Conservation (phyloP, 345 rosid species). For the Leavenworthia alabamica region DNA sequence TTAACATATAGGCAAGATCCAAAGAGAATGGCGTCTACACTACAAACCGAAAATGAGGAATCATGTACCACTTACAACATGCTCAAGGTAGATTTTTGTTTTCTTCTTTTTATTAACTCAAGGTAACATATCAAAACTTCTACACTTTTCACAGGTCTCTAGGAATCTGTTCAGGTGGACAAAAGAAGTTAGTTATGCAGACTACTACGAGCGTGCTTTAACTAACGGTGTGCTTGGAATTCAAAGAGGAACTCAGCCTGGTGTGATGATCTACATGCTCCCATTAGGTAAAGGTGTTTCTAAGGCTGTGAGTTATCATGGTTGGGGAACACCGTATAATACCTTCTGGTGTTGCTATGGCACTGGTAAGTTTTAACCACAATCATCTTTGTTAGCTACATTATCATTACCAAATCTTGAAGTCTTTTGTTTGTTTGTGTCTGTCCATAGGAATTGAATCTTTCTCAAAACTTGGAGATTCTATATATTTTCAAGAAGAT, state of each 20-base stretch:
- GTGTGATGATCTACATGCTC: constrained; percentile 95
- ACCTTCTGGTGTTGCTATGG: constrained; percentile 99
- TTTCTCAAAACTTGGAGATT: constrained; percentile 90
- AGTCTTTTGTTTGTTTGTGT: neutral
- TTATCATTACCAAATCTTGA: neutral
- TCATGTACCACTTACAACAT: constrained; percentile 93
- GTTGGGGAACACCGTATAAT: constrained; percentile 70
- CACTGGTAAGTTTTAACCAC: constrained; percentile 46
- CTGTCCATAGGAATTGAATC: constrained; percentile 61
- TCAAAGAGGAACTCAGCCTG: constrained; percentile 89
- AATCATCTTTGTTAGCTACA: neutral
- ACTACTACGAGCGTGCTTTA: constrained; percentile 87
- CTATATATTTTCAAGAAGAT: constrained; percentile 79
- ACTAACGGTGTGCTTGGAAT: constrained; percentile 84
- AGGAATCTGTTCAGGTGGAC: constrained; percentile 92
- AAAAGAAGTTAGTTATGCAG: constrained; percentile 77
- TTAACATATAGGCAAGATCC: constrained; percentile 62
- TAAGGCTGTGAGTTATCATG: constrained; percentile 62
- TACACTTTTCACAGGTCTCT: constrained; percentile 56
- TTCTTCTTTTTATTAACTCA: no score
- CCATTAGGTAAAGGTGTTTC: constrained; percentile 72
- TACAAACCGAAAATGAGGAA: constrained; percentile 69
- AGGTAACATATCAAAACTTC: neutral
- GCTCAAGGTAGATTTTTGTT: constrained; percentile 55
- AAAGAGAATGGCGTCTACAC: constrained; percentile 61